These are phyloP conservation scores for Corymbia calophylla DNA, from an alignment of 441 rosid species.

Conservation along the genomic window DNA sequence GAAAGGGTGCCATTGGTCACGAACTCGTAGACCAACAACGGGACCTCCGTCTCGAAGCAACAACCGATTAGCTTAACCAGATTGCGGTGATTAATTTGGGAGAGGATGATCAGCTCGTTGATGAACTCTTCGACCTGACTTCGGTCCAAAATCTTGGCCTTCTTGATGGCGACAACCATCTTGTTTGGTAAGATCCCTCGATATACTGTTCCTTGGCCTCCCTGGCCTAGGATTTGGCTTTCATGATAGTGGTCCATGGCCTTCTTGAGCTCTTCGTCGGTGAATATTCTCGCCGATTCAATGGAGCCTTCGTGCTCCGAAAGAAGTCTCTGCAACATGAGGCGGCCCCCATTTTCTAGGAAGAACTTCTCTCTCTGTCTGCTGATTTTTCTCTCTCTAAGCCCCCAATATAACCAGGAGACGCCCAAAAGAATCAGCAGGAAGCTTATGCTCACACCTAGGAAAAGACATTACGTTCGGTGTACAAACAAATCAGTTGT, in stretches of 20 bases:
- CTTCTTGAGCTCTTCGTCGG: slow-evolving; percentile 20
- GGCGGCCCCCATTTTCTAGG: too few relatives aligned
- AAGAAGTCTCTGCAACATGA: too few relatives aligned
- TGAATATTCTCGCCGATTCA: slow-evolving; percentile 19
- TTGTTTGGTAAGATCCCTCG: slow-evolving; percentile 8
- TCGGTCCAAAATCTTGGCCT: slow-evolving; percentile 2
- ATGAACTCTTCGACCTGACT: slow-evolving; percentile 15
- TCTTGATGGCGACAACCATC: slow-evolving; percentile 24
- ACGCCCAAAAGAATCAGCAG: too few relatives aligned
- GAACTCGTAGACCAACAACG: slow-evolving; percentile 11
- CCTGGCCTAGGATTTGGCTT: slow-evolving; percentile 26
- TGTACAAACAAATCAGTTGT: too few relatives aligned
- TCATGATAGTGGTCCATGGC: slow-evolving; percentile 32
- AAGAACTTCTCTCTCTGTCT: too few relatives aligned
- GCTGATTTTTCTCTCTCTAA: too few relatives aligned
- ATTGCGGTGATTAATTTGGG: slow-evolving; percentile 16
- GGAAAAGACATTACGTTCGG: too few relatives aligned
- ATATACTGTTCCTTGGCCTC: slow-evolving; percentile 36
- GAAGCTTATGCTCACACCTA: too few relatives aligned
- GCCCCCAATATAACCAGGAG: too few relatives aligned
- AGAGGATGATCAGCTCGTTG: slow-evolving; percentile 6
- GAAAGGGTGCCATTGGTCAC: slow-evolving; percentile 6
- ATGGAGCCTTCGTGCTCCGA: not conserved
- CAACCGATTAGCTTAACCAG: slow-evolving; percentile 9
- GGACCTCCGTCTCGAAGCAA: slow-evolving; percentile 15